Percentiles rank a stretch among this genome's conserved stretches.
Conservation (phyloP, 192 early-diverging fungal genomes). For the Lobosporangium transversale region DNA sequence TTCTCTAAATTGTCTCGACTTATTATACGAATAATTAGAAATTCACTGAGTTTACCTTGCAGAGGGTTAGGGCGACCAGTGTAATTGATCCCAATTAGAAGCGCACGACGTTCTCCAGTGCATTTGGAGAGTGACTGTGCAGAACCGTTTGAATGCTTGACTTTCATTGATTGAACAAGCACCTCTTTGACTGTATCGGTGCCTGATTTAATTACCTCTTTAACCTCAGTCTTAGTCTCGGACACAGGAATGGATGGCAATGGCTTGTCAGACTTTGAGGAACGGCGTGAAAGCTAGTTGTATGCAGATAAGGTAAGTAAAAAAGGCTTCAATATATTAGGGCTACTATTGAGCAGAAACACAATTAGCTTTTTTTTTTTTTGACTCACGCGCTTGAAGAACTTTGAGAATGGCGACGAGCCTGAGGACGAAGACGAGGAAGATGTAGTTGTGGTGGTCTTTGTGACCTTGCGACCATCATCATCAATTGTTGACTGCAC, state of each 20-base stretch:
- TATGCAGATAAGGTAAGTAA: too few relatives aligned
- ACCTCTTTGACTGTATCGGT: conserved; percentile 1
- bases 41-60: conserved; percentile 33
- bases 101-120: conserved; percentile 36
- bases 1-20: too few relatives aligned
- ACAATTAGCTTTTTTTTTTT: too few relatives aligned
- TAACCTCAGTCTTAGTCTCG: background rate
- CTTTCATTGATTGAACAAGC: conserved; percentile 9
- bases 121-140: conserved; percentile 29
- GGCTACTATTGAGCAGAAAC: too few relatives aligned
- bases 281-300: too few relatives aligned
- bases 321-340: too few relatives aligned
- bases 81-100: conserved; percentile 59
- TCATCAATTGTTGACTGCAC: conserved; percentile 32
- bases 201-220: background rate
- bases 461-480: conserved; percentile 47
- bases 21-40: too few relatives aligned
- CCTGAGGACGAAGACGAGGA: conserved; percentile 15
- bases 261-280: background rate
- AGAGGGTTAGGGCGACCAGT: conserved; percentile 25
- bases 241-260: conserved; percentile 6
- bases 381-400: conserved; percentile 50
- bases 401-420: conserved; percentile 29
- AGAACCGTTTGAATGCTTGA: conserved; percentile 24
- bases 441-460: conserved; percentile 39